These are phyloP conservation scores for Aspergillus sp. DNA, from an alignment of 2,329 filamentous ascomycete genomes.

Conservation along the genomic window DNA sequence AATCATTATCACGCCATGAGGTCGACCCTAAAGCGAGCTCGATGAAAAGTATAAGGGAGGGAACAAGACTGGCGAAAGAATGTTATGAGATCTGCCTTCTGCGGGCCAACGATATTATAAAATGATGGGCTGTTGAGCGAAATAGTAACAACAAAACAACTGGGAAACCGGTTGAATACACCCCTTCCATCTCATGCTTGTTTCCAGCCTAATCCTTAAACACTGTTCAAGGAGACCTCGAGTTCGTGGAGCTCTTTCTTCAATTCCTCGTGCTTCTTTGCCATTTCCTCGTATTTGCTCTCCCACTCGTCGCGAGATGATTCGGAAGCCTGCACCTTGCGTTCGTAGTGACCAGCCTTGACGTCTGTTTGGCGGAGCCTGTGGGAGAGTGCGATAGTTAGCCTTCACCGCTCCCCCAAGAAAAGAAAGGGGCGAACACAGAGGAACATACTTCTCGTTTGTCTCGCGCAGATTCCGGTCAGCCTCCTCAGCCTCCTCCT, in stretches of 20 bases:
- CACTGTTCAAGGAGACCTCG: constrained; percentile 87
- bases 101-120: constrained; percentile 21
- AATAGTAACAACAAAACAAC: constrained; percentile 24
- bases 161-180: constrained; percentile 28
- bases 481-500: constrained; percentile 95
- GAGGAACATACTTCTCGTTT: constrained; percentile 85
- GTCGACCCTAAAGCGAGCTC: constrained; percentile 15
- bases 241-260: constrained; percentile 93
- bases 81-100: constrained; percentile 18
- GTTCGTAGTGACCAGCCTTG: constrained; percentile 98
- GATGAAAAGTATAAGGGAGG: constrained; percentile 13
- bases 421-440: neutral
- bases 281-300: constrained; percentile 96
- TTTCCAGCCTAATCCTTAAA: constrained; percentile 58
- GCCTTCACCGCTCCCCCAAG: constrained; percentile 3
- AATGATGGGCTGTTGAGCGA: constrained; percentile 28
- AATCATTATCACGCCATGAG: constrained; percentile 15
- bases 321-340: constrained; percentile 97
- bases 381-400: constrained; percentile 19
- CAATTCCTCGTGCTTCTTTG: constrained; percentile 77
- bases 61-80: constrained; percentile 17
- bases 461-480: constrained; percentile 95
- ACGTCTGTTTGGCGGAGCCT: constrained; percentile 99
- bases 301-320: constrained; percentile 91
- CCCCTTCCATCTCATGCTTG: constrained; percentile 29